Evolutionary conservation across 306 rosid genomes (phyloP).

Genomic region (Pterocarpus macrocarpus): DNA sequence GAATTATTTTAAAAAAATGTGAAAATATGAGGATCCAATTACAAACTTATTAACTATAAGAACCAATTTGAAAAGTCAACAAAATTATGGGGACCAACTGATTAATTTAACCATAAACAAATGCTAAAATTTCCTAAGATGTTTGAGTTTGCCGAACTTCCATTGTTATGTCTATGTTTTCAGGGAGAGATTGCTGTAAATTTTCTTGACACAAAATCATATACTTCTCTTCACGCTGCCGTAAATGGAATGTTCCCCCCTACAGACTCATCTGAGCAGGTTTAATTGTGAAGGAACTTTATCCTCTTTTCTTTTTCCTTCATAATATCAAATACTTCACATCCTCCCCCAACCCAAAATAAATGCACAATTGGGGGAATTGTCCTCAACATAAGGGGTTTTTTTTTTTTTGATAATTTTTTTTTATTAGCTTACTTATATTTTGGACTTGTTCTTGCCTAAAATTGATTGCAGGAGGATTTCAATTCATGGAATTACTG

Average conservation of each 20-base stretch:
- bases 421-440: constrained; percentile 17
- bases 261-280: constrained; percentile 76
- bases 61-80: not conserved
- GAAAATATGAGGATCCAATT: not conserved
- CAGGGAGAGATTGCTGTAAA: constrained; percentile 95
- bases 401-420: not conserved
- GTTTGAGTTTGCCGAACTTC: constrained; percentile 18
- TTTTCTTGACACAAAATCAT: constrained; percentile 74
- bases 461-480: constrained; percentile 78
- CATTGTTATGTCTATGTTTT: constrained; percentile 47
- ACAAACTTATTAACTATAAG: not conserved
- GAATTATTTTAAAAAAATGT: no score
- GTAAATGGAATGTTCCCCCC: constrained; percentile 94
- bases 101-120: not conserved
- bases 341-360: not conserved
- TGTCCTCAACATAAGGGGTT: not conserved
- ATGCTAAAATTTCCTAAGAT: constrained; percentile 30
- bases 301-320: not conserved
- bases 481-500: constrained; percentile 95
- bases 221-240: constrained; percentile 78
- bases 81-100: not conserved
- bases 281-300: constrained; percentile 40
- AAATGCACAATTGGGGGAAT: not conserved
- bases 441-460: constrained; percentile 22
- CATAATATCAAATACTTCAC: not conserved